A percentile compares a stretch with the other conserved stretches of the same genome.
phyloP scores from a whole-genome alignment of 164 flowering plant species.

The Vitis rotundifolia region DNA sequence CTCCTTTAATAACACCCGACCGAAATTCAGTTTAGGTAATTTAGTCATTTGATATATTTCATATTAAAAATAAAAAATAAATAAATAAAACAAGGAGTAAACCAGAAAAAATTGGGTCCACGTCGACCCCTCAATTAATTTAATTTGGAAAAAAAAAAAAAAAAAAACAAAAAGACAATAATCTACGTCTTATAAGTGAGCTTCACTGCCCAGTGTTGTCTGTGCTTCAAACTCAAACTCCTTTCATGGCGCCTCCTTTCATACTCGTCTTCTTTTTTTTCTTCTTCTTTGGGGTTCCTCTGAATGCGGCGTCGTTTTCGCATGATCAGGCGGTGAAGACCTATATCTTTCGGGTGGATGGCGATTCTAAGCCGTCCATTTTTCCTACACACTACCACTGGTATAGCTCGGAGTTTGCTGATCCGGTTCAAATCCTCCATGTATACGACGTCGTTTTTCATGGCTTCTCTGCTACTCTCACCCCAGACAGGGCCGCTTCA shows the following conservation, averaged over 20 bases:
- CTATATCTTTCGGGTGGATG: constrained; percentile 71
- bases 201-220: background rate
- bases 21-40: no score
- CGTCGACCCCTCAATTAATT: background rate
- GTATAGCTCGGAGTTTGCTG: constrained; percentile 75
- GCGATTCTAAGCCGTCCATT: constrained; percentile 67
- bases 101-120: no score
- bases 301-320: background rate
- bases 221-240: constrained; percentile 4
- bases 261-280: constrained; percentile 13
- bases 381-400: constrained; percentile 85
- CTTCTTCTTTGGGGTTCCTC: constrained; percentile 8
- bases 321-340: constrained; percentile 36
- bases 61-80: background rate
- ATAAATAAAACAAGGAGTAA: no score
- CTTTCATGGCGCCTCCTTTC: constrained; percentile 18
- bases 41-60: no score
- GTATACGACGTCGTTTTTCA: constrained; percentile 81
- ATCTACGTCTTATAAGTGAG: background rate
- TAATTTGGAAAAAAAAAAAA: background rate
- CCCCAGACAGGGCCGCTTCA: constrained; percentile 43
- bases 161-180: background rate
- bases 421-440: constrained; percentile 60
- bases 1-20: no score
- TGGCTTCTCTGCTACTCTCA: constrained; percentile 82